Base-by-base conservation (phyloP, 1,284 basidiomycete genomes). In the Blastosporella zonata region DNA sequence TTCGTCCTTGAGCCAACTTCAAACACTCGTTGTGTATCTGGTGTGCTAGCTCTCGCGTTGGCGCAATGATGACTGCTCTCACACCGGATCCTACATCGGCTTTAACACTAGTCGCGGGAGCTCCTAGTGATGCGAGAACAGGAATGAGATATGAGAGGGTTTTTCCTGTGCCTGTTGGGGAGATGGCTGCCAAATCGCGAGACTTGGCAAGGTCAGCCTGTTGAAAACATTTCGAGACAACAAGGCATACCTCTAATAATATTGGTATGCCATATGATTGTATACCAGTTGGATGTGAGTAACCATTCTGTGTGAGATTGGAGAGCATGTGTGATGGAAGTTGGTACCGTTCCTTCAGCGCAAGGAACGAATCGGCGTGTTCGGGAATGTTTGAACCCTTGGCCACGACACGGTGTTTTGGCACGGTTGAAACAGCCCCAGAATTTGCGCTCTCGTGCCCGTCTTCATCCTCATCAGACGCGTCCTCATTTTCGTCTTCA, bases 11-110 rank as follows among this genome's bases (percentile, higher is more conserved):
- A 1, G 87, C 86, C 10, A 97, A 71, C 63, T 92, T 93, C 37
- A 90, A 64, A 54, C 88, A 91, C 63, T 99, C 97, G 50, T 93
- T 93, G 54, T 93, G 79, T 50, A 99, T 98, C 64, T 99, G 97
- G 56, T 93, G 87, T 0, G 96, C 94, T n/a, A 99, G 70, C 70
- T 99, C 97, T 55, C 93, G 83, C 0, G 97, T 99, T 1, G 97
- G 97, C 1, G 91, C 90, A 46, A 99, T 67, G 43, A 99, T 74
- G 13, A 99, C 60, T 0, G 90, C 86, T 50, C 94, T 78, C 10
- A 87, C 82, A 20, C 92, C 92, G 20, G 62, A 61, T 1, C 78
- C 78, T 15, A 63, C 55, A 33, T 75, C 70, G n/a, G 62, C 60
- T 46, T 77, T 75, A 18, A 69, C 64, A 53, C 72, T 73, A 17